Base-by-base conservation (phyloP, 2,329 filamentous ascomycete genomes). In the Anthostomella pinea region DNA sequence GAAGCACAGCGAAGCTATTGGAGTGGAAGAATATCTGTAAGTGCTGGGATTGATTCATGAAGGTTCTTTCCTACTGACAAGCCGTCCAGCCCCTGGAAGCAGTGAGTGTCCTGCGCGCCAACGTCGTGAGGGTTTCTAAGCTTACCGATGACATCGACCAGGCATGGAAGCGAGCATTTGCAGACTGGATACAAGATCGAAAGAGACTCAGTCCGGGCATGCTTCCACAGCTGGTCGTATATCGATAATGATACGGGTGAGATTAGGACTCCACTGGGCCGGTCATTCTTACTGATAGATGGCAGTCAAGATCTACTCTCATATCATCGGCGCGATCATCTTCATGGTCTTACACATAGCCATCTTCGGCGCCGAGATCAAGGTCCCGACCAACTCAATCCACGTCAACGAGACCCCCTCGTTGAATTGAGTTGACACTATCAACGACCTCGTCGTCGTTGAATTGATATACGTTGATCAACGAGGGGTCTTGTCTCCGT, bases 221-320 rank as follows among this genome's bases (percentile, higher is more conserved):
- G 54, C 22, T 36, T 62, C 16, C 30, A 30, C 8, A 63, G 56
- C 33, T 58, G 56, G 49, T 42, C 47, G 9, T 56, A 58, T 33
- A 32, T 64, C 22, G 60, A 65, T 29, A 64, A 64, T 43, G 60
- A 64, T 33, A 58, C 60, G 31, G 55, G 63, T 62, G 46, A 14
- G 46, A 3, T 10, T 8, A 19, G 7, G 9, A n/a, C 21, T 20
- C 8, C 19, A 21, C 20, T 13, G n/a, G 26, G n/a, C 5, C 20
- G 20, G 1, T 23, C 1, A 24, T 5, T 14, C 17, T 21, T 13
- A 22, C 39, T 45, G 21, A 45, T 23, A 14, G 20, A 33, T 32
- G 10, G 17, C 25, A 68, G 66, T 72, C 11, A 72, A 71, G 44
- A 72, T 73, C 13, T 66, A 61, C 41, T 70, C 69, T 2, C 70